Conservation (phyloP, 2,329 filamentous ascomycete genomes). For the Cladophialophora chaetospira region DNA sequence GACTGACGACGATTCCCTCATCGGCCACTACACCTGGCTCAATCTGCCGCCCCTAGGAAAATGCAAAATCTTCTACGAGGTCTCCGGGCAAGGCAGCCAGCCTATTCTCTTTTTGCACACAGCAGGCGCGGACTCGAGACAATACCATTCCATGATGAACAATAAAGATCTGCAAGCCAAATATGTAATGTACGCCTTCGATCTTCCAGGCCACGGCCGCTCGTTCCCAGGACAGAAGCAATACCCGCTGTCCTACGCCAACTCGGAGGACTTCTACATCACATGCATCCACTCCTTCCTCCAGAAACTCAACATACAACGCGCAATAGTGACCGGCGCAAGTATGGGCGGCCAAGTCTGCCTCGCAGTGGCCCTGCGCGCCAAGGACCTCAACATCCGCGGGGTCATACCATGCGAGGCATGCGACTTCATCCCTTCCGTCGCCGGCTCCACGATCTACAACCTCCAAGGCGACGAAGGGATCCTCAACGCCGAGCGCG, state of each 20-base stretch:
- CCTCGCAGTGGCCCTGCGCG: conserved; percentile 22
- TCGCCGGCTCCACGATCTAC: conserved; percentile 21
- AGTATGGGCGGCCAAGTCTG: conserved; percentile 27
- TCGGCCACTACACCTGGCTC: conserved; percentile 28
- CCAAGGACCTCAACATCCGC: conserved; percentile 15
- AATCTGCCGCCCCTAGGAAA: conserved; percentile 19
- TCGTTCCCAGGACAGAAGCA: conserved; percentile 24
- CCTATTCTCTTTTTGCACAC: conserved; percentile 28
- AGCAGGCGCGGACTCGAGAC: conserved; percentile 24
- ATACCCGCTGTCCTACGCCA: conserved; percentile 20
- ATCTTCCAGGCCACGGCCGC: conserved; percentile 28
- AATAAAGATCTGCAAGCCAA: conserved; percentile 16
- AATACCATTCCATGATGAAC: conserved; percentile 28
- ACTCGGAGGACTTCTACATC: conserved; percentile 27
- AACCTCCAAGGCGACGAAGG: conserved; percentile 20
- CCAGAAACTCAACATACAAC: conserved; percentile 10
- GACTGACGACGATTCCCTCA: conserved; percentile 24
- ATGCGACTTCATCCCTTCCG: conserved; percentile 22
- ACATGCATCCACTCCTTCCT: conserved; percentile 22
- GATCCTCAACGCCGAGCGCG: conserved; percentile 24
- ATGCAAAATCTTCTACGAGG: conserved; percentile 30
- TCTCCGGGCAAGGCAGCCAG: conserved; percentile 19
- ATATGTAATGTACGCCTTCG: conserved; percentile 28
- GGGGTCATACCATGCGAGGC: conserved; percentile 29
- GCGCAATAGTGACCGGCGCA: conserved; percentile 21